Conservation (phyloP, 352 stramenopile genomes). For the Phytophthora quininea region DNA sequence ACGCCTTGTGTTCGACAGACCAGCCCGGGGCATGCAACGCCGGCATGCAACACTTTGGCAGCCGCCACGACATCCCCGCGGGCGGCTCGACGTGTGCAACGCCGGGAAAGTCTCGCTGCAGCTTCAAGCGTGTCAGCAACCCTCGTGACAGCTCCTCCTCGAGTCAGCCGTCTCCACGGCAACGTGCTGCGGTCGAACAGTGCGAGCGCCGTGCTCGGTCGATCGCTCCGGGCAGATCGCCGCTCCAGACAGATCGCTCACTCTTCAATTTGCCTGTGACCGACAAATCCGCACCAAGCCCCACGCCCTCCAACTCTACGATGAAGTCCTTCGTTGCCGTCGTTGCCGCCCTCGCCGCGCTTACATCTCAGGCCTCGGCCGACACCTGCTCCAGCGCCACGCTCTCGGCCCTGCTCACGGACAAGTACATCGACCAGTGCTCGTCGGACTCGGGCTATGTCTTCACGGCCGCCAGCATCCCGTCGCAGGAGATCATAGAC, state of each 20-base stretch:
- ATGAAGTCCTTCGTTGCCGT: slow-evolving; percentile 41
- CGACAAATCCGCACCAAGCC: slow-evolving; percentile 35
- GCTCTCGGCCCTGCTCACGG: slow-evolving; percentile 28
- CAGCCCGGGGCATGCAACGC: no score
- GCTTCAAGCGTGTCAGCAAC: slow-evolving; percentile 22
- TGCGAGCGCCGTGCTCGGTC: slow-evolving; percentile 9
- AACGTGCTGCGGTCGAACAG: slow-evolving; percentile 26
- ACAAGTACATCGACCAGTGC: slow-evolving; percentile 36
- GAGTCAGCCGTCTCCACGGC: neutral
- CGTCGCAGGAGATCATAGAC: slow-evolving; percentile 21
- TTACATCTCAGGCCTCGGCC: slow-evolving; percentile 23
- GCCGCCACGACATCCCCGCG: neutral
- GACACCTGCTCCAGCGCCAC: slow-evolving; percentile 17
- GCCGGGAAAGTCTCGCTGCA: slow-evolving; percentile 16
- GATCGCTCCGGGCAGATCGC: slow-evolving; percentile 17
- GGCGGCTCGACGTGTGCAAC: slow-evolving; percentile 19
- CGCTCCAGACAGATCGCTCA: slow-evolving; percentile 29
- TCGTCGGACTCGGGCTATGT: slow-evolving; percentile 37
- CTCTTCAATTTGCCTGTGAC: slow-evolving; percentile 44
- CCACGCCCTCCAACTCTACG: slow-evolving; percentile 14
- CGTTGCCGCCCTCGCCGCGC: slow-evolving; percentile 16
- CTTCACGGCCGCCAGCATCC: slow-evolving; percentile 34
- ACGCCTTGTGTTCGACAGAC: no score
- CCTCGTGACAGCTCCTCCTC: slow-evolving; percentile 4
- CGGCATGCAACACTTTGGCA: neutral